phyloP scores from a whole-genome alignment of 768 basidiomycete genomes.

The Leccinum broughii region DNA sequence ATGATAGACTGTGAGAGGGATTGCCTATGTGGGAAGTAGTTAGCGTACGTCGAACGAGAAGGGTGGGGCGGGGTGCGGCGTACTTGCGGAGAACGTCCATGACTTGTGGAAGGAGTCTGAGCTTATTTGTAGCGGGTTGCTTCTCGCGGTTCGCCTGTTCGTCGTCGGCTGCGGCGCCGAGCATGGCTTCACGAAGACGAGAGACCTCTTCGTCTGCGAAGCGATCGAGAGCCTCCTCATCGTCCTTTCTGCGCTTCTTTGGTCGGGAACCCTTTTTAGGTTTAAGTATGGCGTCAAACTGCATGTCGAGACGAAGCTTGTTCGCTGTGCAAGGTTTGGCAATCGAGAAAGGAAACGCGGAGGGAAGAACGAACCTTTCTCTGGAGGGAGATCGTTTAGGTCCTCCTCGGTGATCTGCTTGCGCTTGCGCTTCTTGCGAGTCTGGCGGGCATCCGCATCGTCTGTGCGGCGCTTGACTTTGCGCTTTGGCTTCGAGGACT shows the following conservation, averaged over 20 bases:
- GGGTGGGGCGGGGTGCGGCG: slow-evolving; percentile 18
- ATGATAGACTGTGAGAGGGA: slow-evolving; percentile 89
- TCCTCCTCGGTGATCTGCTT: slow-evolving; percentile 64
- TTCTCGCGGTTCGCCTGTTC: slow-evolving; percentile 76
- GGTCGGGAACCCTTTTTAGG: slow-evolving; percentile 66
- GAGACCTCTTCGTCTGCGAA: slow-evolving; percentile 92
- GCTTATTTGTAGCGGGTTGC: slow-evolving; percentile 80
- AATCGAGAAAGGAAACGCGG: not conserved
- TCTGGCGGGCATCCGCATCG: slow-evolving; percentile 38
- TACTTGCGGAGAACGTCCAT: slow-evolving; percentile 94
- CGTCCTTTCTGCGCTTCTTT: slow-evolving; percentile 72
- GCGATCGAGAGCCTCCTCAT: slow-evolving; percentile 80
- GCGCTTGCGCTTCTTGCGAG: slow-evolving; percentile 58
- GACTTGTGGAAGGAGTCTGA: slow-evolving; percentile 82
- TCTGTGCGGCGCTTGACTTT: slow-evolving; percentile 42
- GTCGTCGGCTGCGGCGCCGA: slow-evolving; percentile 82
- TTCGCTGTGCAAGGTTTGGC: slow-evolving; percentile 49
- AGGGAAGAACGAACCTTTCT: slow-evolving; percentile 57
- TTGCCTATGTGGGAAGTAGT: slow-evolving; percentile 47
- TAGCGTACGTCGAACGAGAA: not conserved
- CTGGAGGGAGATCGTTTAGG: slow-evolving; percentile 67
- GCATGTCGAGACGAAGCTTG: slow-evolving; percentile 76
- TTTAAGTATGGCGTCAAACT: slow-evolving; percentile 86
- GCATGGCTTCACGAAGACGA: slow-evolving; percentile 86
- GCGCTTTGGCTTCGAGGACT: slow-evolving; percentile 27